Base-by-base conservation (phyloP, 78 protist genomes). In the Chrysochromulina parva region DNA sequence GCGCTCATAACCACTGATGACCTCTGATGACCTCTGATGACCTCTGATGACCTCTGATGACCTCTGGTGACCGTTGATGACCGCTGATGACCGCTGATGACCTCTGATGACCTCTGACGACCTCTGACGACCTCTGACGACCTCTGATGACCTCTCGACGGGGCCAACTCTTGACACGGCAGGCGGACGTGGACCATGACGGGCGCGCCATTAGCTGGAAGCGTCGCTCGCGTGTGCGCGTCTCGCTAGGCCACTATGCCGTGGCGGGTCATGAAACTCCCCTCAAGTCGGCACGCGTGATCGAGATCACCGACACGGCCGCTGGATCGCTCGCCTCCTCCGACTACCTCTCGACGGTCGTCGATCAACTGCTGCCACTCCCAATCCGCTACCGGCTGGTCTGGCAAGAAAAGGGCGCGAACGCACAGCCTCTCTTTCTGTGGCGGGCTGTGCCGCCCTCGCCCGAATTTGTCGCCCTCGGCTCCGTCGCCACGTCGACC, bases 371-470 rank as follows among this genome's bases (percentile, higher is more conserved):
- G 82, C 53, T 74, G 58, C 82, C 82, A 16, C 82, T 55, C 57
- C 82, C 82, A 58, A 2, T 74, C 24, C 82, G 82, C 24, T 74
- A 48, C 24, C 82, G 82, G 4, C 82, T 74, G 1, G 82, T 19
- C 17, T 74, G 82, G 82, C 57, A 28, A 11, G 71, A 65, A 9
- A 19, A 65, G 28, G 10, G 26, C 7, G 55, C 13, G 50, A 14
- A 69, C 20, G 6, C 4, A 5, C 16, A 13, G 55, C 62, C 62
- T 14, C 3, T 88, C 22, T 73, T 3, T 28, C 59, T 88, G 9
- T 88, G 91, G 91, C 65, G 78, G 22, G 86, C 91, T 1, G 84
- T 88, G 22, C 91, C 91, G n/a, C 91, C 91, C 20, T 20, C 69
- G 24, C 19, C 47, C 6, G 85, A 57, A 55, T 88, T 88, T 13